Conservation (phyloP, 257 asterid genomes). For the Vinca minor region DNA sequence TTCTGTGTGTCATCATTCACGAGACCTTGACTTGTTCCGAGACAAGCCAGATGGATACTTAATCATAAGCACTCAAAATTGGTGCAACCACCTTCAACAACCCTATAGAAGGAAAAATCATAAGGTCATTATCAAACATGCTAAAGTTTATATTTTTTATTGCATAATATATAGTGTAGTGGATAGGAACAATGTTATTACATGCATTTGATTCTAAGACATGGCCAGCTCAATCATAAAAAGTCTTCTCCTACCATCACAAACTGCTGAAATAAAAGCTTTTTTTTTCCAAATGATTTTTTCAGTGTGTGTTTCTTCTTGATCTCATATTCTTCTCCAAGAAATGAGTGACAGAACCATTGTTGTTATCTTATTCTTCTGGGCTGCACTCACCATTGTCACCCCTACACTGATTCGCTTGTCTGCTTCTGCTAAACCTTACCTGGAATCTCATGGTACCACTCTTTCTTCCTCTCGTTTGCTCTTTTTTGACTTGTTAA, state of each 20-base stretch:
- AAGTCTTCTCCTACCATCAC: conserved; percentile 20
- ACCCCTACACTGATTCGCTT: conserved; percentile 62
- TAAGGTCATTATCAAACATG: conserved; percentile 16
- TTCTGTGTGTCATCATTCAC: conserved; percentile 4
- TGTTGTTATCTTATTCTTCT: conserved; percentile 48
- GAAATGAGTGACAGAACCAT: conserved; percentile 64
- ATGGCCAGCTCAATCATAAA: conserved; percentile 55
- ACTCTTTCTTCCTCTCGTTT: background rate
- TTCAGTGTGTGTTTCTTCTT: conserved; percentile 16
- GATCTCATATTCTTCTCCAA: conserved; percentile 10
- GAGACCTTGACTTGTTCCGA: conserved; percentile 18
- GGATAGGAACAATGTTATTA: conserved; percentile 15
- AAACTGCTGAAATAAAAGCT: conserved; percentile 16
- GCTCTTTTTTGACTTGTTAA: background rate
- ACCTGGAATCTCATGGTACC: conserved; percentile 29
- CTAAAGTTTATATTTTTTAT: background rate
- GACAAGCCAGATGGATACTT: conserved; percentile 27
- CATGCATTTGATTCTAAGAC: conserved; percentile 22
- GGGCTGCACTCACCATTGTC: conserved; percentile 66
- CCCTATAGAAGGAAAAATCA: conserved; percentile 20
- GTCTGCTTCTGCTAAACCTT: conserved; percentile 54
- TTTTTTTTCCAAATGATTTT: background rate
- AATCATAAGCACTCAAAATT: conserved; percentile 19
- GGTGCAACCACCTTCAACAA: conserved; percentile 66
- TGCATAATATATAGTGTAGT: conserved; percentile 9